Base-by-base conservation (phyloP, 1,284 basidiomycete species). In the Stereum hirsutum region DNA sequence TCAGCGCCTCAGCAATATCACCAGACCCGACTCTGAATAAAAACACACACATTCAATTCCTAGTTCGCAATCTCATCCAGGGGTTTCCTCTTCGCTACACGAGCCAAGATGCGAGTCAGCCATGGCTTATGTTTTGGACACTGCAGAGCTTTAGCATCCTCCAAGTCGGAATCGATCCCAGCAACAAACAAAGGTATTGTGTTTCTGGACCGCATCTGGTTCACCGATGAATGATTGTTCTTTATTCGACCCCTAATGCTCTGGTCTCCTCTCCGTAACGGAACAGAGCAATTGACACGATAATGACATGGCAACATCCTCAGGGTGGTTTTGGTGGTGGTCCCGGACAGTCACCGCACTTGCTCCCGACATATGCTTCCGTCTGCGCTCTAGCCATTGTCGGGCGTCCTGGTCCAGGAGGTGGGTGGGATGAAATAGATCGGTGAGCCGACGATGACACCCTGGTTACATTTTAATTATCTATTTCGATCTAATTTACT, bases 51-150 rank as follows among this genome's bases (percentile, higher is more conserved):
- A 64, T 89, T 48, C 75, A 83, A 46, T 89, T 74, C 52, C 71
- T 89, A 4, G 65, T 75, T 3, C 70, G 81, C 15, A 78, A 85
- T 45, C 68, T 89, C 40, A 57, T 74, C 0, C 83, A 89, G 54
- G 87, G 88, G 2, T 84, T 90, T 44, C 89, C 91, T 0, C 62
- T 69, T 5, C 69, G 78, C 40, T 95, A 88, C 57, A 72, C 68
- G n/a, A 79, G 77, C 21, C 82, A 95, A 52, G 93, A 97, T 59
- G 91, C 93, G 0, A 92, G 88, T 51, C 81, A 92, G 54, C 85
- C 92, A 0, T 97, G 93, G 94, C 66, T 96, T 24, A 59, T 95
- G 47, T 96, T 87, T 63, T 97, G 94, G 93, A 83, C 80, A 0
- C 57, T 93, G 2, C 91, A 97, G 53, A 72, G 79, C 26, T 81